phyloP scores from a whole-genome alignment of 805 yeast genomes.

The Candida corydali region DNA sequence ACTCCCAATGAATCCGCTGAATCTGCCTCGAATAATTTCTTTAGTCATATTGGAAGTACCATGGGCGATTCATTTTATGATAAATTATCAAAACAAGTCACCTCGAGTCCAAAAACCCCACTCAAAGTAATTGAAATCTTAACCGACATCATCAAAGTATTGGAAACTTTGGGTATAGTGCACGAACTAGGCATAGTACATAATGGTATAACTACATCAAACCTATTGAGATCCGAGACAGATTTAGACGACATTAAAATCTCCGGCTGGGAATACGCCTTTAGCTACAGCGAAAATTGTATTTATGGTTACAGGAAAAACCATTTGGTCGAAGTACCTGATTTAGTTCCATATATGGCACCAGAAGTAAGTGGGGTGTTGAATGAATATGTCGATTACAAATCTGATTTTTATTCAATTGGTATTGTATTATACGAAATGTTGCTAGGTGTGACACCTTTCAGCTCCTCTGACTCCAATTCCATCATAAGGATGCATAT shows the following conservation, averaged over 20 bases:
- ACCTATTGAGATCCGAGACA: conserved; percentile 21
- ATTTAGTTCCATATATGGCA: conserved; percentile 43
- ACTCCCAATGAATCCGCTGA: conserved; percentile 4
- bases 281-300: conserved; percentile 40
- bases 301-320: conserved; percentile 37
- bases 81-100: conserved; percentile 5
- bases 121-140: conserved; percentile 17
- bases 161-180: conserved; percentile 19
- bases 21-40: conserved; percentile 1
- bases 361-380: conserved; percentile 46
- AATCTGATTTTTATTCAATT: conserved; percentile 46
- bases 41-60: neutral
- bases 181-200: conserved; percentile 44
- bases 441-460: conserved; percentile 43
- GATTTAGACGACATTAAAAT: conserved; percentile 28
- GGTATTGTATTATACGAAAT: conserved; percentile 50
- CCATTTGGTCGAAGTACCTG: conserved; percentile 34
- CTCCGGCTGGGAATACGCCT: conserved; percentile 48
- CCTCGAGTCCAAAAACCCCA: conserved; percentile 14
- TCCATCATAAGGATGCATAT: conserved; percentile 39
- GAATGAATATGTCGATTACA: conserved; percentile 36
- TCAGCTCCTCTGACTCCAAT: conserved; percentile 35
- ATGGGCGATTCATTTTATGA: conserved; percentile 5
- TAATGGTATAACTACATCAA: conserved; percentile 41
- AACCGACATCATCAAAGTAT: conserved; percentile 19